These are phyloP conservation scores for Zalerion maritima DNA, from an alignment of 495 filamentous ascomycete genomes.

Conservation along the genomic window DNA sequence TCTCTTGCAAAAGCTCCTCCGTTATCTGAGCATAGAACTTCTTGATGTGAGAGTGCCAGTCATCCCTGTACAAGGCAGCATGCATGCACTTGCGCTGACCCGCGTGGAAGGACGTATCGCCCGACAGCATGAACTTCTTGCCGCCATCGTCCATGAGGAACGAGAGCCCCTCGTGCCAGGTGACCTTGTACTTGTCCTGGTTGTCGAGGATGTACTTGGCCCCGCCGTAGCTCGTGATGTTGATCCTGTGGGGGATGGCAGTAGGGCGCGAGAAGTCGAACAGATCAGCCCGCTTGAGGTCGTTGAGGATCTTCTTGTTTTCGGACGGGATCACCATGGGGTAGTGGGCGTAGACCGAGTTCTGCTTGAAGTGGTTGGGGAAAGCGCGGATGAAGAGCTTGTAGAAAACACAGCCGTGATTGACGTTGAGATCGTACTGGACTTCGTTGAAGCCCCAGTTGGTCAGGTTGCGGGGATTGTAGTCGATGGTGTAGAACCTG, in stretches of 20 bases:
- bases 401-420: slow-evolving; percentile 75
- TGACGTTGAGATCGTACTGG: slow-evolving; percentile 57
- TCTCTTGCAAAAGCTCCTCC: slow-evolving; percentile 45
- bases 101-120: slow-evolving; percentile 33
- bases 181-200: slow-evolving; percentile 45
- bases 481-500: slow-evolving; percentile 66
- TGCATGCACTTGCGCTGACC: slow-evolving; percentile 37
- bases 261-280: slow-evolving; percentile 57
- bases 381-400: slow-evolving; percentile 70
- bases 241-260: slow-evolving; percentile 33
- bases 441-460: slow-evolving; percentile 68
- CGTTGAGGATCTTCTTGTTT: slow-evolving; percentile 57
- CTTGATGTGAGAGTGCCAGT: slow-evolving; percentile 44
- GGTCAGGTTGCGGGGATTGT: slow-evolving; percentile 61
- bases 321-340: slow-evolving; percentile 62
- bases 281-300: slow-evolving; percentile 52
- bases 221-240: slow-evolving; percentile 44
- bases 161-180: slow-evolving; percentile 43
- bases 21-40: slow-evolving; percentile 51
- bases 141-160: slow-evolving; percentile 34
- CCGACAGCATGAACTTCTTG: slow-evolving; percentile 37
- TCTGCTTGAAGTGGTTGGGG: slow-evolving; percentile 61
- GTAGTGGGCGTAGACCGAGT: slow-evolving; percentile 80
- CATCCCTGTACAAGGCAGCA: slow-evolving; percentile 40
- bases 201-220: slow-evolving; percentile 49